Evolutionary conservation across 2,329 filamentous ascomycete species (phyloP), one percentile per base, ranked within the genome.

Genomic region (Paecilomyces fulvus): DNA sequence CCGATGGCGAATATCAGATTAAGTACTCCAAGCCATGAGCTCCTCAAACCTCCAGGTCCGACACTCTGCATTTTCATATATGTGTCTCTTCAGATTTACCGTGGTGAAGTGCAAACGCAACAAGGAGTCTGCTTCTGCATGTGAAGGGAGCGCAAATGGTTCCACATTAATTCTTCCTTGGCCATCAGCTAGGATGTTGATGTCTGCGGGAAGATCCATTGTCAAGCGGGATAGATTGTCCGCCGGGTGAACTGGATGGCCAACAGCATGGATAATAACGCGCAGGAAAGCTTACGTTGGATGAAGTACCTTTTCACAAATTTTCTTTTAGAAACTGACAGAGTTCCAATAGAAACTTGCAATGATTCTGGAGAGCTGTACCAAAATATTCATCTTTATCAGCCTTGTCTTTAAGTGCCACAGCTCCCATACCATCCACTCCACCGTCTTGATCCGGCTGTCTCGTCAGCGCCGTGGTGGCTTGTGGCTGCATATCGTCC

Each of bases 341-440:
- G 8, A 12, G 31, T 33, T 33, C 14, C 31, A 14, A 33, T 33
- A 33, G 4, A 33, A 11, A 59, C 46, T 21, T 59, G 57, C 12
- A 55, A 55, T 12, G 58, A 59, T 51, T 14, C 46, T 2, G 55
- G 55, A n/a, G 56, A 50, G 20, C 17, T 30, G 21, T 57, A 59
- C 57, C 65, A 12, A 68, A 61, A 53, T 67, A 68, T 57, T 68
- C 65, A n/a, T 64, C 57, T 20, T 62, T 65, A 21, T 61, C 58
- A 21, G 62, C 56, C 3, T 56, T 54, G 43, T 56, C 56, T 51
- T 58, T 58, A 6, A 59, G 50, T 23, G 57, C 49, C 11, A 59
- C 53, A 7, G 57, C 28, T 11, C 57, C 55, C 57, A 59, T 59
- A 4, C 57, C 57, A 57, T 59, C 57, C 20, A 59, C 57, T 43